Evolutionary conservation across 2,329 filamentous ascomycete species (phyloP), one percentile per base, ranked within the genome.

Genomic region (Aspergillus nomiae): DNA sequence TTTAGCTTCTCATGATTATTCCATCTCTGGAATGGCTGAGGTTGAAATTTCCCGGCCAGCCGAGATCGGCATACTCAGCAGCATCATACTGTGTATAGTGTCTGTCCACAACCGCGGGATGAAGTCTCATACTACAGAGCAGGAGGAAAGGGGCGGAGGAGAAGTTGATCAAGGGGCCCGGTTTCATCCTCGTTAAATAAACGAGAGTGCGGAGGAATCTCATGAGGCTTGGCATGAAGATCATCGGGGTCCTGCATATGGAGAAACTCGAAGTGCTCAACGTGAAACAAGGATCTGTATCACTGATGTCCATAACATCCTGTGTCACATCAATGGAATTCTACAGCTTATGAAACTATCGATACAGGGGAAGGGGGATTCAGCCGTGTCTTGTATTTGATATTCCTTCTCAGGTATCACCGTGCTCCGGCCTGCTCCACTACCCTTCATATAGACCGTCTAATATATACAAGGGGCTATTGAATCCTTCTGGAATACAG

Each of bases 21-120:
- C 24, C 8, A 16, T 19, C 26, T 16, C 26, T 28, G 24, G 26
- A 50, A 28, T 32, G 48, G 28, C 48, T 1, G 9, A 34, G 32
- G 4, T 32, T 34, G 48, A 51, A 32, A 6, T n/a, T 34, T 32
- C 16, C 32, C 51, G n/a, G 51, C 51, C 3, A 16, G 51, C 32
- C 51, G 32, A 55, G 51, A 55, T 55, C 51, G 51, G 51, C 50
- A 53, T 28, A 19, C 2, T 8, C 50, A 28, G 50, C 50, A 1
- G 24, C 8, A 53, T 53, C 50, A 53, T 10, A 16, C 8, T 4
- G 19, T 11, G 4, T 28, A 21, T 28, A 2, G 4, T 24, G 45
- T 24, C 28, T 48, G 24, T 6, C 30, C 26, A 8, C 28, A 34
- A 53, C 2, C 19, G 19, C 28, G 26, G 30, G 51, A 54, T 5